Base-by-base conservation (phyloP, 129 eudicot genomes). In the carrot (Daucus carota) region DNA sequence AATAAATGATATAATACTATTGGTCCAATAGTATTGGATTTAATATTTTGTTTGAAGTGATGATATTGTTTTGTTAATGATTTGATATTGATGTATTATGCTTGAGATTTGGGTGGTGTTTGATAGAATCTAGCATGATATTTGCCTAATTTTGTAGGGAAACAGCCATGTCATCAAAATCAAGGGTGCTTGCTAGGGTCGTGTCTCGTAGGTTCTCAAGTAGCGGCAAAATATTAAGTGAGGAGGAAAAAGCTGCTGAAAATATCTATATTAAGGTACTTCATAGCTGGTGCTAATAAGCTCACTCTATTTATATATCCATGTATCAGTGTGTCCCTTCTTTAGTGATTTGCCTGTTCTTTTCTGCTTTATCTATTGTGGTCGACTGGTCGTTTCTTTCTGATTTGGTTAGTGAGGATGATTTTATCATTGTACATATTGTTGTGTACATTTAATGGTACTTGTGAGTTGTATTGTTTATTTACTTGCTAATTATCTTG, bases 181-280 rank as follows among this genome's bases (percentile, higher is more conserved):
- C 89, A 75, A 89, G 97, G 80, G 76, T 77, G 72, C 86, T 85
- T 74, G 75, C 82, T 65, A 91, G 97, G 71, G 77, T 73, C 40
- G 68, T 89, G 31, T 79, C 88, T 38, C 91, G 96, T 60, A 86
- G 93, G 86, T 73, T 94, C 77, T 91, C 97, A 29, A 86, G 88
- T 52, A 31, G 88, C 78, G 96, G 96, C 78, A 91, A 86, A 80
- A 76, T 94, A 22, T 86, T 94, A 15, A 77, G 90, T 45, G 96
- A 94, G 89, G 99, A 94, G 88, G 99, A 94, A 84, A 91, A 87
- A 77, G 99, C 99, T 84, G 97, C 96, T 44, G 99, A 94, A 77
- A 94, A 94, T 86, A 77, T 94, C 76, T 91, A 84, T 81, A 91
- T 94, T 72, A 91, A 89, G 97, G 97, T 93, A 82, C 72, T 67